phyloP scores from a whole-genome alignment of 1,284 basidiomycete species.

The Boletus sp. region DNA sequence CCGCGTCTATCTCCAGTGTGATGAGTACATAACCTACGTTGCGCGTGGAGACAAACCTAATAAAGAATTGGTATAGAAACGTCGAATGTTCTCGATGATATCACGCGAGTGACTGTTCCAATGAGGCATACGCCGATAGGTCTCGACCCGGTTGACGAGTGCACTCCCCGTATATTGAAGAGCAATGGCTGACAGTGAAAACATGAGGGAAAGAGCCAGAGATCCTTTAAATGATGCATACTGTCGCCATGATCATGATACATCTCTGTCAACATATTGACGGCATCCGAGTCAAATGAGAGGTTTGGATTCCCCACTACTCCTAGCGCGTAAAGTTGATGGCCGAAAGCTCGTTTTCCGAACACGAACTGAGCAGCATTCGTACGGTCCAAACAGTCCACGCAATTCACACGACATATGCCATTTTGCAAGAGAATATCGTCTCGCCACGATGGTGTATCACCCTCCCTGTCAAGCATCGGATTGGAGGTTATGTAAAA shows the following conservation, averaged over 20 bases:
- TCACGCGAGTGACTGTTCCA: constrained; percentile 99
- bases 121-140: constrained; percentile 93
- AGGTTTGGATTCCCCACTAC: constrained; percentile 84
- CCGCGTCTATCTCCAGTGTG: constrained; percentile 72
- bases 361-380: constrained; percentile 99
- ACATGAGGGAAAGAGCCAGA: constrained; percentile 2
- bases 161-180: constrained; percentile 97
- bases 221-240: constrained; percentile 42
- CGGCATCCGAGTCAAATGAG: constrained; percentile 93
- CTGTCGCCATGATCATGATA: constrained; percentile 98
- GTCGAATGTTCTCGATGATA: constrained; percentile 94
- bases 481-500: background rate
- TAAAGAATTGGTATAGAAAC: constrained; percentile 96
- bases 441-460: constrained; percentile 52
- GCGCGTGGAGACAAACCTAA: constrained; percentile 54
- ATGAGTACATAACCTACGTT: background rate
- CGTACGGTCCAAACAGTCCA: constrained; percentile 97
- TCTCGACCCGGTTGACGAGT: constrained; percentile 96
- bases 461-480: constrained; percentile 22
- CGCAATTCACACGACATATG: constrained; percentile 89
- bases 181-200: constrained; percentile 72
- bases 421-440: constrained; percentile 88
- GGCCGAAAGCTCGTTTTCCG: constrained; percentile 92
- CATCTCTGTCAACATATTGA: constrained; percentile 99
- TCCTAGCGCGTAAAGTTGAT: constrained; percentile 95